Conservation (phyloP, 1,139 yeast genomes). For the Wickerhamomyces sp. region DNA sequence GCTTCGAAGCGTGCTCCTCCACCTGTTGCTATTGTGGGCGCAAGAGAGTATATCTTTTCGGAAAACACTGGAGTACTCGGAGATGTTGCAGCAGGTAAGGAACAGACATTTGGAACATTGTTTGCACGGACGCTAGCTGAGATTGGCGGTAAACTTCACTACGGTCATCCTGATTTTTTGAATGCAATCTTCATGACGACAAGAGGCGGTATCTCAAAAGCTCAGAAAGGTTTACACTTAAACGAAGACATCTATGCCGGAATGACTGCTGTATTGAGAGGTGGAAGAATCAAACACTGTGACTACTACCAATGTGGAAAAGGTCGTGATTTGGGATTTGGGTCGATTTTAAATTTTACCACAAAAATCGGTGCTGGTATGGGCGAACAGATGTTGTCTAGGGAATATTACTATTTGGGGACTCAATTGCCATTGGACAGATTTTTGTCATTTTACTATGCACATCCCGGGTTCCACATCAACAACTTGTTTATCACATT, state of each 20-base stretch:
- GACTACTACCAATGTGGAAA: slow-evolving; percentile 90
- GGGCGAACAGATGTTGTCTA: slow-evolving; percentile 85
- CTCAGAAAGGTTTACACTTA: slow-evolving; percentile 79
- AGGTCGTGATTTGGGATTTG: slow-evolving; percentile 85
- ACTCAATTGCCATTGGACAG: slow-evolving; percentile 75
- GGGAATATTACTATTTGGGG: slow-evolving; percentile 82
- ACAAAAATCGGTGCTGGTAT: slow-evolving; percentile 91
- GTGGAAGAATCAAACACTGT: slow-evolving; percentile 83
- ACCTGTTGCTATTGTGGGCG: slow-evolving; percentile 84
- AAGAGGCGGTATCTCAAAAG: slow-evolving; percentile 86
- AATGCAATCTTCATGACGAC: slow-evolving; percentile 86
- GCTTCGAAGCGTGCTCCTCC: slow-evolving; percentile 28
- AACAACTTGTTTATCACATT: slow-evolving; percentile 75
- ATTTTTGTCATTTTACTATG: slow-evolving; percentile 80
- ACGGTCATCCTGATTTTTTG: slow-evolving; percentile 89
- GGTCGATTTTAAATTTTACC: slow-evolving; percentile 77
- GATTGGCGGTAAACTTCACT: slow-evolving; percentile 83
- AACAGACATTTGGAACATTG: slow-evolving; percentile 86
- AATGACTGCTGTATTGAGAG: slow-evolving; percentile 74
- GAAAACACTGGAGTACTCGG: slow-evolving; percentile 84
- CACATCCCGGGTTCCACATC: slow-evolving; percentile 88
- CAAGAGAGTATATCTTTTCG: slow-evolving; percentile 83
- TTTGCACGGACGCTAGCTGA: slow-evolving; percentile 83
- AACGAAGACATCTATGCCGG: slow-evolving; percentile 94
- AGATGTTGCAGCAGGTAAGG: slow-evolving; percentile 91